Conservation (phyloP, 768 basidiomycete genomes). For the Mrakia frigida region DNA sequence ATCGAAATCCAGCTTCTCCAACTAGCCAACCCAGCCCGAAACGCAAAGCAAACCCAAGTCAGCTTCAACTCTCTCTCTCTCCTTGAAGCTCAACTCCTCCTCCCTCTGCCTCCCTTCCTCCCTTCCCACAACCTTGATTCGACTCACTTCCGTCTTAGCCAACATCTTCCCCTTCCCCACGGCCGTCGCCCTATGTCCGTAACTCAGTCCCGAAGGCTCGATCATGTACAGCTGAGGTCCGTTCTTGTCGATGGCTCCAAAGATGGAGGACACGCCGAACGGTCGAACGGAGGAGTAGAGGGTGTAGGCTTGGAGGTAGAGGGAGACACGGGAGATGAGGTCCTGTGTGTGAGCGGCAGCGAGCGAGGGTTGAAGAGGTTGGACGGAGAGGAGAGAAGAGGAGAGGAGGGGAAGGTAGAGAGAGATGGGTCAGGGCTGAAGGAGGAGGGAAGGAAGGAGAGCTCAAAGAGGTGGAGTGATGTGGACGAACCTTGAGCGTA, state of each 20-base stretch:
- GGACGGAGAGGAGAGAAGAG: too few species aligned
- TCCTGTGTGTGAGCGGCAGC: constrained; percentile 47
- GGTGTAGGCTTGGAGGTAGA: constrained; percentile 93
- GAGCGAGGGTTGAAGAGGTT: background rate
- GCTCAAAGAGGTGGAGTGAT: background rate
- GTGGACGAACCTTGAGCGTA: constrained; percentile 63
- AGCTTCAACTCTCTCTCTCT: background rate
- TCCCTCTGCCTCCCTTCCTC: too few species aligned
- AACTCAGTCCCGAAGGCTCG: constrained; percentile 90
- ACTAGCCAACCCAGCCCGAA: constrained; percentile 27
- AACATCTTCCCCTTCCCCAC: constrained; percentile 96
- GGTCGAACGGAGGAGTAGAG: constrained; percentile 97
- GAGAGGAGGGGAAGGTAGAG: background rate
- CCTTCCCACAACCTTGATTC: background rate
- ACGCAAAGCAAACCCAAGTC: background rate
- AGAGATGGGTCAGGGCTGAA: background rate
- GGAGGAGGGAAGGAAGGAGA: background rate
- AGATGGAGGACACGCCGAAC: constrained; percentile 88
- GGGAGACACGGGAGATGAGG: constrained; percentile 70
- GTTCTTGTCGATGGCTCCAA: constrained; percentile 80
- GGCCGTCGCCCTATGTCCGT: constrained; percentile 92
- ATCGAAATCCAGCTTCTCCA: constrained; percentile 87
- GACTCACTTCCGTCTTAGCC: constrained; percentile 75
- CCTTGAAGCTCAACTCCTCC: background rate
- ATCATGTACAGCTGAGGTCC: constrained; percentile 83